A percentile compares a stretch with the other conserved stretches of the same genome.
Evolutionary conservation across 768 basidiomycete species (phyloP).

Genomic region (Termitomyces sp.): DNA sequence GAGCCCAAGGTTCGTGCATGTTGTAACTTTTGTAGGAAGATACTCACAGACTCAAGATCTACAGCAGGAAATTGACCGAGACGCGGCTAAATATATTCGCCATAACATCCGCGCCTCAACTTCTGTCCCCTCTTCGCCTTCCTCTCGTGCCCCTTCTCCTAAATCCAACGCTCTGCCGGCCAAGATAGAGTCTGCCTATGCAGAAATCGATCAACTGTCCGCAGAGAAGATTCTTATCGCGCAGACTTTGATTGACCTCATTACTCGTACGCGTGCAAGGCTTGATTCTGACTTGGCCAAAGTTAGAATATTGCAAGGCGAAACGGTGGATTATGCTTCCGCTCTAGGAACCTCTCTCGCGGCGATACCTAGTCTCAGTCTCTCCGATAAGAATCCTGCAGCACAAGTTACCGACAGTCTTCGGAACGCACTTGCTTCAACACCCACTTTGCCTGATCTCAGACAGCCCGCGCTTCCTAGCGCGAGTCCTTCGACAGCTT

Average conservation of each 20-base stretch:
- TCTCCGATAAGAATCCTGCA: constrained; percentile 21
- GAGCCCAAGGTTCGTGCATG: constrained; percentile 32
- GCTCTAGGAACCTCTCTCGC: constrained; percentile 12
- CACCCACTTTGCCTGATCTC: constrained; percentile 24
- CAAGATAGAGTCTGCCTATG: constrained; percentile 39
- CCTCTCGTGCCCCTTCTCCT: constrained; percentile 30
- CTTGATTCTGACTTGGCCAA: constrained; percentile 46
- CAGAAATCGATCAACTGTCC: constrained; percentile 39
- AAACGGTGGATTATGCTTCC: constrained; percentile 28
- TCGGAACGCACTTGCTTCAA: constrained; percentile 31
- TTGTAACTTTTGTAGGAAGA: not conserved
- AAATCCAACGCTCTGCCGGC: constrained; percentile 32
- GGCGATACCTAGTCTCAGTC: constrained; percentile 4
- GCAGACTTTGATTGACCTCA: constrained; percentile 42
- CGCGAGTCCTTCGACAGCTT: constrained; percentile 13
- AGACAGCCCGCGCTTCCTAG: constrained; percentile 17
- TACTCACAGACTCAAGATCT: constrained; percentile 28
- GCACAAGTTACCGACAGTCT: constrained; percentile 39
- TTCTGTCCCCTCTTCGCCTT: constrained; percentile 20
- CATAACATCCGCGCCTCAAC: constrained; percentile 32
- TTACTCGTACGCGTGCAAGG: constrained; percentile 39
- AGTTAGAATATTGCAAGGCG: constrained; percentile 43
- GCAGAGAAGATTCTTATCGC: constrained; percentile 43
- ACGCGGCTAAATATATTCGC: constrained; percentile 44
- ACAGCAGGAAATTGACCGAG: constrained; percentile 45